Percentiles rank a stretch among this genome's conserved stretches.
phyloP scores from a whole-genome alignment of 2,329 filamentous ascomycete genomes.

The Pestalotiopsis sp. region DNA sequence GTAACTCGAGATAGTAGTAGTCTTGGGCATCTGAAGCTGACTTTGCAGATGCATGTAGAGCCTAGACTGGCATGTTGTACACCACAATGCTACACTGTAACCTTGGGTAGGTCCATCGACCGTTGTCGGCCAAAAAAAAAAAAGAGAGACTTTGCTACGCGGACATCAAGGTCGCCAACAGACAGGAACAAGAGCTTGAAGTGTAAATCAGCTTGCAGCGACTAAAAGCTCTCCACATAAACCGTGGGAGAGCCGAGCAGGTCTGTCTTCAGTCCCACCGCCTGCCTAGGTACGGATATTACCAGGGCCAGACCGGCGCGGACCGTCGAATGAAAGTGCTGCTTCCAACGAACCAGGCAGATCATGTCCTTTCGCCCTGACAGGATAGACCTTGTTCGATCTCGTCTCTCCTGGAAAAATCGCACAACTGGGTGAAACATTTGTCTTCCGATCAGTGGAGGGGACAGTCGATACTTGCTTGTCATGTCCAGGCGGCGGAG shows the following conservation, averaged over 20 bases:
- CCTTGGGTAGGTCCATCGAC: not conserved
- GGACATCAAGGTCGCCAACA: not conserved
- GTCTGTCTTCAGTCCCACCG: not conserved
- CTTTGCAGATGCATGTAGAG: not conserved
- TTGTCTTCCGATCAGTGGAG: not conserved
- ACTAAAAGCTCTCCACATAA: constrained; percentile 7
- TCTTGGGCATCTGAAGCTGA: not conserved
- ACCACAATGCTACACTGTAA: not conserved
- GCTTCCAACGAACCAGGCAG: not conserved
- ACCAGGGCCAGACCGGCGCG: constrained; percentile 8
- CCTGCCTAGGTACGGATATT: constrained; percentile 8
- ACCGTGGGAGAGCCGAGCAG: not conserved
- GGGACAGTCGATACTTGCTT: not conserved
- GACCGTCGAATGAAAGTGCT: constrained; percentile 5
- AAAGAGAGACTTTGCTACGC: not conserved
- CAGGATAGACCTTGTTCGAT: not conserved
- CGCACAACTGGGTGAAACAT: not conserved
- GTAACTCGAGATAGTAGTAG: not conserved
- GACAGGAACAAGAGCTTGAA: not conserved
- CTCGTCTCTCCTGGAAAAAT: not conserved
- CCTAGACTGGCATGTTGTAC: not conserved
- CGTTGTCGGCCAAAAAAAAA: not conserved
- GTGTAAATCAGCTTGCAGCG: not conserved
- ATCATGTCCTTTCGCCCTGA: not conserved
- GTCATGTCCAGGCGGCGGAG: not conserved